Evolutionary conservation across 306 rosid genomes (phyloP).

Genomic region (Echinosophora koreensis): DNA sequence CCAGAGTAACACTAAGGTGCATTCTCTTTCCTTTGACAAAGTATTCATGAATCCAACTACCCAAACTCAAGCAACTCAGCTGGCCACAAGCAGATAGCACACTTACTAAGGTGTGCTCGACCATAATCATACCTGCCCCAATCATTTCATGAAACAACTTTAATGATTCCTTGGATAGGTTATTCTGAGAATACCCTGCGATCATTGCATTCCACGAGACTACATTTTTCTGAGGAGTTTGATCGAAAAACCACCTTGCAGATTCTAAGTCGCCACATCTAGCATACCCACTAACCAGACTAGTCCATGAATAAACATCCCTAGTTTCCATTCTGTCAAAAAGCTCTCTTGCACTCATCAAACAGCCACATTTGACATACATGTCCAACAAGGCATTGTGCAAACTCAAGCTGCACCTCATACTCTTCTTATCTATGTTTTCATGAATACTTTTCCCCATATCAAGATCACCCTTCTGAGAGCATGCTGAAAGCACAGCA

Average conservation of each 20-base stretch:
- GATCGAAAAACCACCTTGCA: constrained; percentile 68
- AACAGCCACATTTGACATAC: constrained; percentile 70
- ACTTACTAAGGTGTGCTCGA: constrained; percentile 74
- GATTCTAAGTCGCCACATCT: constrained; percentile 70
- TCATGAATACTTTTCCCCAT: constrained; percentile 62
- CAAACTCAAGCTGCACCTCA: constrained; percentile 55
- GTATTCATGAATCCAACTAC: constrained; percentile 62
- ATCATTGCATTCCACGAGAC: constrained; percentile 83
- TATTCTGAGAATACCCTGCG: constrained; percentile 81
- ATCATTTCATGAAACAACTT: constrained; percentile 69
- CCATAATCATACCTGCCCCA: constrained; percentile 53
- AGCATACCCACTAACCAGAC: constrained; percentile 83
- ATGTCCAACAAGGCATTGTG: constrained; percentile 71
- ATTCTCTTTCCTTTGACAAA: constrained; percentile 46
- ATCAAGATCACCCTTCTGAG: constrained; percentile 52
- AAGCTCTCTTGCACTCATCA: constrained; percentile 58
- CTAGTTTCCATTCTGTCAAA: constrained; percentile 65
- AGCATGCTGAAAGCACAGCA: constrained; percentile 64
- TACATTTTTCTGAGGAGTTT: constrained; percentile 69
- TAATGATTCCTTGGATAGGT: constrained; percentile 66
- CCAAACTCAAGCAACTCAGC: constrained; percentile 67
- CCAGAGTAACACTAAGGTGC: constrained; percentile 56
- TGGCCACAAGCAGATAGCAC: constrained; percentile 83
- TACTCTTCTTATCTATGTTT: constrained; percentile 43
- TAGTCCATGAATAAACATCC: constrained; percentile 85